Evolutionary conservation across 2,329 filamentous ascomycete species (phyloP), one percentile per base, ranked within the genome.

Genomic region (Alternaria rosae): DNA sequence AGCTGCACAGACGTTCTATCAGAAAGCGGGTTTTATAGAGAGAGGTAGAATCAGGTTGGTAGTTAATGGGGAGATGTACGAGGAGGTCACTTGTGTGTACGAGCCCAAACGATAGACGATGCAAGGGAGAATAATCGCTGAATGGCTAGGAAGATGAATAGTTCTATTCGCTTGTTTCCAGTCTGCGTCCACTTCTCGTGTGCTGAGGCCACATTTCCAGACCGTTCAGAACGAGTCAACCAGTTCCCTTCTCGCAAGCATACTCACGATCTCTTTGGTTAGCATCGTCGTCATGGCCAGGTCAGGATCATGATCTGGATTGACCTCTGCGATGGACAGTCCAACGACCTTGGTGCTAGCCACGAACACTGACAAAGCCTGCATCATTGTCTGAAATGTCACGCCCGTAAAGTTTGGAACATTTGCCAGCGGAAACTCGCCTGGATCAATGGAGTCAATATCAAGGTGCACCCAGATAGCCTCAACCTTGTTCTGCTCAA

Each of bases 371-470:
- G 60, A 62, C 6, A 71, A 11, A n/a, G 68, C 67, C 17, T 21
- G 20, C 68, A 73, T 72, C 25, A 60, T 59, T 23, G 69, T 47
- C 35, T 64, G 61, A 51, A 70, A 74, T 10, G 44, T 55, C n/a
- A 72, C 45, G 5, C 72, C 70, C 3, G 70, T 74, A 35, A 52
- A 73, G 42, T 61, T 72, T 41, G 70, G 68, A 42, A 74, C 66
- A 55, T 74, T 73, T 20, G 62, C 67, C 53, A 73, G 23, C 20
- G 72, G 71, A 48, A 71, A 74, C 17, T 60, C 38, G 4, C 63
- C 60, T 3, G 70, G 71, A 59, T 74, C 70, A 43, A 74, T 73
- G 15, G 65, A 62, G 51, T 74, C 71, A n/a, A 73, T 59, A 54
- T 72, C 72, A 21, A 74, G 47, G 63, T 73, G 72, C 4, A 74